Conservation (phyloP, 1,284 basidiomycete species). For the Caloboletus inedulis region DNA sequence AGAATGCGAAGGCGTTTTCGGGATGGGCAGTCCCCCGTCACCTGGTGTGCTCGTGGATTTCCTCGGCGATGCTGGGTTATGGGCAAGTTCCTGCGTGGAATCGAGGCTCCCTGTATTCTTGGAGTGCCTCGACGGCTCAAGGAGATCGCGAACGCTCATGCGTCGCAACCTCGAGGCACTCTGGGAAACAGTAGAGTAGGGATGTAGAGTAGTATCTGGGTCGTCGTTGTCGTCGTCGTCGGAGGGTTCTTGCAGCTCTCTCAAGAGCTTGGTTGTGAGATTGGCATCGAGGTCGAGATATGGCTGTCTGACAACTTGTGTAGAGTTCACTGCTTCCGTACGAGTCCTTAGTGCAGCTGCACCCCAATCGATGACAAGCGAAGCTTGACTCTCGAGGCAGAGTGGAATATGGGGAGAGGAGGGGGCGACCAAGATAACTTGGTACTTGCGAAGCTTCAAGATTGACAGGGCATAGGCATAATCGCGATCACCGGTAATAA, state of each 20-base stretch:
- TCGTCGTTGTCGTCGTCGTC: too few species aligned
- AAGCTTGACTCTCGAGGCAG: constrained; percentile 56
- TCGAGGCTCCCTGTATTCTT: constrained; percentile 9
- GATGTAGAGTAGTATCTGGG: constrained; percentile 1
- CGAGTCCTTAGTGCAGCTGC: constrained; percentile 38
- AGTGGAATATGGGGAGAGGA: constrained; percentile 37
- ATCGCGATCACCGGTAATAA: constrained; percentile 47
- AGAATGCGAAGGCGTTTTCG: constrained; percentile 23
- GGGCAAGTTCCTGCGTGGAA: constrained; percentile 4
- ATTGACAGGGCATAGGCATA: constrained; percentile 45
- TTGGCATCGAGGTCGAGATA: constrained; percentile 26
- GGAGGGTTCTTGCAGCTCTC: constrained; percentile 19
- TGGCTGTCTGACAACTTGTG: constrained; percentile 25
- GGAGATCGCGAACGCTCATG: constrained; percentile 25
- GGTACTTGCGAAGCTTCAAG: constrained; percentile 41
- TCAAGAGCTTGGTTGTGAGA: constrained; percentile 20
- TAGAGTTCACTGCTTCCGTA: constrained; percentile 14
- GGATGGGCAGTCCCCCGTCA: constrained; percentile 15
- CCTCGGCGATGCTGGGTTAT: constrained; percentile 4
- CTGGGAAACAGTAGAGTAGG: constrained; percentile 2
- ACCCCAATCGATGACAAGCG: constrained; percentile 53
- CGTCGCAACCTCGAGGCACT: constrained; percentile 15
- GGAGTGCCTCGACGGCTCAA: constrained; percentile 17
- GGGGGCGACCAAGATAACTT: constrained; percentile 41
- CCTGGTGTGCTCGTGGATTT: constrained; percentile 7